Evolutionary conservation across 2,329 filamentous ascomycete genomes (phyloP), one percentile per base, ranked within the genome.

Genomic region (Fusarium hostae): DNA sequence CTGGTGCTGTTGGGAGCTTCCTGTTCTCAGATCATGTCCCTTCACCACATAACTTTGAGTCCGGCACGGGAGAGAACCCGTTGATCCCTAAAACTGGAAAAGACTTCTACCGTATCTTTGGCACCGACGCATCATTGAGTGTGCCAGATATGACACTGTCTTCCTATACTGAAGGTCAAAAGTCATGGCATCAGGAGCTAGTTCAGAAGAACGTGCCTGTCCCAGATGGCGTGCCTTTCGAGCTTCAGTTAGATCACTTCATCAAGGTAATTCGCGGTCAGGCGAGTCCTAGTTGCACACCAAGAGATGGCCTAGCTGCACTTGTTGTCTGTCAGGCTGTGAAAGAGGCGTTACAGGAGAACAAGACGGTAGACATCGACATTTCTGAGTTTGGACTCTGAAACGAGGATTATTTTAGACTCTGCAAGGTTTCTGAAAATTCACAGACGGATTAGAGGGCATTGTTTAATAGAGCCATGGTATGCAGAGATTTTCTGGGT

Each of bases 11-110:
- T 0, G 88, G 87, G 0, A 88, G 86, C 0, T 90, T 90, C 71
- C 63, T 90, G 5, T 74, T 89, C 5, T 85, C 83, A 15, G 88
- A 90, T 74, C 82, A 83, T 11, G 81, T 83, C 0, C 83, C 86
- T 0, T 85, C 84, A 1, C 85, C 86, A 3, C 84, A 88, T 74
- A 86, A 82, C 62, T 90, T 89, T 52, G 88, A 90, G 74, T 78
- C 82, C 4, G 88, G 86, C 0, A 89, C 88, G 0, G 87, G 87
- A 4, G 88, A 90, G 78, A 90, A 89, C 63, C 86, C 87, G 0
- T 76, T 81, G 2, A 85, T 90, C 52, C 84, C 86, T 0, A 76
- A 78, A 11, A 76, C 80, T 4, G 79, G 75, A 0, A 78, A 78
- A 63, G 84, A 83, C 68, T 85, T 87, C 54, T 89, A 89, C 63